Evolutionary conservation across 129 eudicot species (phyloP), one percentile per base, ranked within the genome.

Genomic region (Flaveria ramosissima): DNA sequence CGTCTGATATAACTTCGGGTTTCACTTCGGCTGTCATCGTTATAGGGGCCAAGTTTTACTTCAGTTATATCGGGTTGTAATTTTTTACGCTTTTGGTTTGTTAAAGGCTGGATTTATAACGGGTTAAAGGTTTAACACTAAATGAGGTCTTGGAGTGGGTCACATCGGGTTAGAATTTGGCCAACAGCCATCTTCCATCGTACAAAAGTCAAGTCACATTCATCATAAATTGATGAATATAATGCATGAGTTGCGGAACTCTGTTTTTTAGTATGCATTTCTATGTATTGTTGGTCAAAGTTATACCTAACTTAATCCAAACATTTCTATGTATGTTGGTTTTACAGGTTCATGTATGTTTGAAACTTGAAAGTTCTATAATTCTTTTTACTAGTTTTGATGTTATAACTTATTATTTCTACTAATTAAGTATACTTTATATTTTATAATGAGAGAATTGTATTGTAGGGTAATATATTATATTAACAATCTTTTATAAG

Each of bases 241-340:
- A 55, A 53, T 72, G 77, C 77, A 72, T 20, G 67, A 72, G 77
- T 72, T 52, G 39, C 53, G 67, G 67, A 73, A 41, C 56, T 39
- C 7, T 39, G 43, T 55, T 30, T 36, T 72, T 60, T 30, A 30
- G 1, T 14, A 62, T 14, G 68, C 68, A 15, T 39, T 21, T 55
- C 7, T 26, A 13, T 26, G 67, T 0, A 13, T 24, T 26, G 9
- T 15, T 59, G 15, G 67, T 55, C 23, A 55, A 30, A 72, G 51
- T 72, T 46, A 52, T 20, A 11, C 76, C 76, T 20, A 32, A 51
- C 66, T 32, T 20, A 53, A 72, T 52, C 46, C 64, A n/a, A 62
- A 32, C 70, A 32, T 30, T 64, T 64, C 47, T 64, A 30, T 32
- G 47, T 32, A 7, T 13, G 42, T 26, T 59, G 7, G 36, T 5